Conservation (phyloP, 306 rosid genomes). For the Dalbergia cochinchinensis region DNA sequence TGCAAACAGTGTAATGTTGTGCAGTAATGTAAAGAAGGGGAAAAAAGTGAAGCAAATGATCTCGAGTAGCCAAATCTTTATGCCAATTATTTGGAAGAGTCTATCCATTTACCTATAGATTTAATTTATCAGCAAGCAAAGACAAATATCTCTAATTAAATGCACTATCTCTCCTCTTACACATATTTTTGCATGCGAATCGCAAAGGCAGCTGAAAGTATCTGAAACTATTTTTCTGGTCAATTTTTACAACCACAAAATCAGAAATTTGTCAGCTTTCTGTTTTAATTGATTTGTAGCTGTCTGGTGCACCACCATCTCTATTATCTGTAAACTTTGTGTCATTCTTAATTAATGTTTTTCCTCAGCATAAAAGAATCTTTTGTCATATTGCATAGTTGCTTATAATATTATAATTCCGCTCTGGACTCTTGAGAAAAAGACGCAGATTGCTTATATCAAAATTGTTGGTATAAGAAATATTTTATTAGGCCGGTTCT, state of each 20-base stretch:
- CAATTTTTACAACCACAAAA: conserved; percentile 12
- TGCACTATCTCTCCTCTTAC: not conserved
- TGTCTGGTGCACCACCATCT: conserved; percentile 14
- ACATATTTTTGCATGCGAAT: conserved; percentile 38
- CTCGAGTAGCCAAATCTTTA: not conserved
- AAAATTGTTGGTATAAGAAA: conserved; percentile 3
- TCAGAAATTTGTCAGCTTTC: conserved; percentile 40
- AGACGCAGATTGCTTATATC: not conserved
- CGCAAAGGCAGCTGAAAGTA: not conserved
- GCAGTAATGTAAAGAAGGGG: not conserved
- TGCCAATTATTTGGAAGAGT: conserved; percentile 3
- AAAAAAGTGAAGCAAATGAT: conserved; percentile 24
- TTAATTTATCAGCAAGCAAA: not conserved
- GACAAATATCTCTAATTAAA: conserved; percentile 43
- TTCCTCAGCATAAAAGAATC: conserved; percentile 10
- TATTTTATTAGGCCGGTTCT: not conserved
- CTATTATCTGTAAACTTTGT: conserved; percentile 1
- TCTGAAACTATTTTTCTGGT: conserved; percentile 21
- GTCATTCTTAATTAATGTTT: conserved; percentile 15
- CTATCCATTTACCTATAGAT: not conserved
- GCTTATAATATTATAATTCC: conserved; percentile 11
- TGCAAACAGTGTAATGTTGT: not conserved
- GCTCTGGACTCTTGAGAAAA: conserved; percentile 7
- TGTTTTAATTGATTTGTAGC: conserved; percentile 27
- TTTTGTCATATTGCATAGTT: not conserved